These are phyloP conservation scores for Sugiyamaella pinicola DNA, from an alignment of 1,139 yeast genomes.

Conservation along the genomic window DNA sequence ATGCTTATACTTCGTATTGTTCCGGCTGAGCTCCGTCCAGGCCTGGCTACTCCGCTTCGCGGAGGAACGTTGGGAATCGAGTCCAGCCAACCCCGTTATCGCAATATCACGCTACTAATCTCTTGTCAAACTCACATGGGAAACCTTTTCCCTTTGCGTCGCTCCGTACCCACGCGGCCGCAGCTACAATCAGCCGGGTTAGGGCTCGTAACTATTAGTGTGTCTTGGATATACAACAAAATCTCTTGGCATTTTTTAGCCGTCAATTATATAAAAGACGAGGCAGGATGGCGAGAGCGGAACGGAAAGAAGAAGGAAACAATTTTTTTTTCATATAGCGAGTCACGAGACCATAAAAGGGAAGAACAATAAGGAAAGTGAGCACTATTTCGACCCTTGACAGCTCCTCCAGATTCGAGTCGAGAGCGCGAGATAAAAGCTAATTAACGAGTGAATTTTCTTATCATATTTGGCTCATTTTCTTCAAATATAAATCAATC, in stretches of 20 bases:
- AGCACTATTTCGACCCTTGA: too few relatives aligned
- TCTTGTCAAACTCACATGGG: not conserved
- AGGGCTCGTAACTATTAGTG: conserved; percentile 8
- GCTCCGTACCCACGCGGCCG: not conserved
- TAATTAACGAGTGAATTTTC: not conserved
- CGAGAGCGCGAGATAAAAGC: not conserved
- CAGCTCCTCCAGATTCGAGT: too few relatives aligned
- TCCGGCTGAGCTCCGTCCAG: too few relatives aligned
- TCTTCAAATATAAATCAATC: not conserved
- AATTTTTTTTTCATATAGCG: too few relatives aligned
- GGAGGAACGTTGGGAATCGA: too few relatives aligned
- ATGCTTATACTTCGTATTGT: too few relatives aligned
- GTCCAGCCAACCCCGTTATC: not conserved
- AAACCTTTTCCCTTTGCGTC: not conserved
- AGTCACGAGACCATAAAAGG: too few relatives aligned
- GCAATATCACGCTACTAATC: not conserved
- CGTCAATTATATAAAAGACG: conserved; percentile 4
- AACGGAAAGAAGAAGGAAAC: not conserved
- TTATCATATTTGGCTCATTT: too few relatives aligned
- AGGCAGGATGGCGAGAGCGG: conserved; percentile 6
- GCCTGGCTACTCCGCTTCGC: too few relatives aligned
- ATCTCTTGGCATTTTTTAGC: conserved; percentile 19
- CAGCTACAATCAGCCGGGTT: conserved; percentile 7
- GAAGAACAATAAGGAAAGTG: too few relatives aligned
- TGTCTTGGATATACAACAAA: conserved; percentile 3